Percentiles rank a stretch among this genome's conserved stretches.
phyloP scores from a whole-genome alignment of 202 grass and related monocot genomes.

The Zizania palustris region DNA sequence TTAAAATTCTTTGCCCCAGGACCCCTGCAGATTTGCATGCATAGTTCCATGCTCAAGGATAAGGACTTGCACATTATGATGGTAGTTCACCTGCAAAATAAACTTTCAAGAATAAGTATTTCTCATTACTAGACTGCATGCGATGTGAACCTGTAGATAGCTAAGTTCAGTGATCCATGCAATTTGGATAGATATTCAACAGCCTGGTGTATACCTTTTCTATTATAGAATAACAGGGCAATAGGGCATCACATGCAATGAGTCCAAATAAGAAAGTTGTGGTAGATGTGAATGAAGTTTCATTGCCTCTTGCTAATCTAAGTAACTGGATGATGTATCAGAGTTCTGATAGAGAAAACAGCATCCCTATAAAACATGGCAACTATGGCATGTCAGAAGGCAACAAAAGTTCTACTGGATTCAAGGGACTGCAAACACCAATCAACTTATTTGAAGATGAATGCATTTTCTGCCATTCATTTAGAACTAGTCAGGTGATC shows the following conservation, averaged over 20 bases:
- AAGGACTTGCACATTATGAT: background rate
- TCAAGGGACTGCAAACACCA: conserved; percentile 44
- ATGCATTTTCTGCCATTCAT: conserved; percentile 83
- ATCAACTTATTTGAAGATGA: conserved; percentile 67
- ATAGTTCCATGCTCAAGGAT: background rate
- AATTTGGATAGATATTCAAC: background rate
- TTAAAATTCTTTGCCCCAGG: background rate
- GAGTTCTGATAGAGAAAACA: background rate
- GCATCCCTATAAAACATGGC: background rate
- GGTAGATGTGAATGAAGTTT: background rate
- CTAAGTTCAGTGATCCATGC: background rate
- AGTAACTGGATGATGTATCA: background rate
- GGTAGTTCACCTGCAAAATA: background rate
- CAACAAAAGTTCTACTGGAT: background rate
- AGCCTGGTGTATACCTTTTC: background rate
- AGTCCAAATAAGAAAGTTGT: background rate
- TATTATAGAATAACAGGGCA: conserved; percentile 15
- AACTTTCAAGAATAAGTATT: background rate
- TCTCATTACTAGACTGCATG: background rate
- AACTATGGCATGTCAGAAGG: background rate
- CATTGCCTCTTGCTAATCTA: conserved; percentile 2
- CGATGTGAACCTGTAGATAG: background rate
- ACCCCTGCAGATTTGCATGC: background rate
- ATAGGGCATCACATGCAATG: background rate
- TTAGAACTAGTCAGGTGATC: conserved; percentile 58